A percentile compares a stretch with the other conserved stretches of the same genome.
phyloP scores from a whole-genome alignment of 1,139 yeast genomes.

The Taphrina pruni region DNA sequence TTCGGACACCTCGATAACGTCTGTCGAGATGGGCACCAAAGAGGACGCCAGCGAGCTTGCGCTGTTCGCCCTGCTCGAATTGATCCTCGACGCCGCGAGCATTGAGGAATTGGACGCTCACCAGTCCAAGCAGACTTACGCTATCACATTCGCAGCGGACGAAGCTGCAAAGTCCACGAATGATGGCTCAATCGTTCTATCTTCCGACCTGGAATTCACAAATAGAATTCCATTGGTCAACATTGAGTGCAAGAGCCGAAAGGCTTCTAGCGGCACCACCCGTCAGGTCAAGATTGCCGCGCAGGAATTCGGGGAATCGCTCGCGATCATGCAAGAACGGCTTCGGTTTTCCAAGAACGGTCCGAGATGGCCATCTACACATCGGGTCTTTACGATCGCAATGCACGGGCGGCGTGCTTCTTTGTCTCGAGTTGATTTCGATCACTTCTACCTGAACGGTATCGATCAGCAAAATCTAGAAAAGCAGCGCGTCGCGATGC shows the following conservation, averaged over 20 bases:
- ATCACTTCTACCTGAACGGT: neutral
- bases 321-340: constrained; percentile 7
- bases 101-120: neutral
- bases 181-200: neutral
- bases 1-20: neutral
- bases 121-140: no score
- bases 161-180: neutral
- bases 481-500: neutral
- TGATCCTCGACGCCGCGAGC: neutral
- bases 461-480: neutral
- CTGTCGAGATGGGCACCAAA: constrained; percentile 13
- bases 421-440: neutral
- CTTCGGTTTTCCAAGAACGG: neutral
- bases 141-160: neutral
- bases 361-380: neutral
- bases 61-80: neutral
- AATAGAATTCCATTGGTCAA: constrained; percentile 3
- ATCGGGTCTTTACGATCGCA: neutral
- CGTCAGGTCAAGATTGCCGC: neutral
- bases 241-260: constrained; percentile 1
- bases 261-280: neutral
- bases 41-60: constrained; percentile 1
- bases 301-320: neutral
- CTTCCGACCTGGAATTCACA: neutral
- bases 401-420: neutral